These are phyloP conservation scores for Bryum argenteum DNA, from an alignment of 225 moss, liverwort and hornwort species.

Conservation along the genomic window DNA sequence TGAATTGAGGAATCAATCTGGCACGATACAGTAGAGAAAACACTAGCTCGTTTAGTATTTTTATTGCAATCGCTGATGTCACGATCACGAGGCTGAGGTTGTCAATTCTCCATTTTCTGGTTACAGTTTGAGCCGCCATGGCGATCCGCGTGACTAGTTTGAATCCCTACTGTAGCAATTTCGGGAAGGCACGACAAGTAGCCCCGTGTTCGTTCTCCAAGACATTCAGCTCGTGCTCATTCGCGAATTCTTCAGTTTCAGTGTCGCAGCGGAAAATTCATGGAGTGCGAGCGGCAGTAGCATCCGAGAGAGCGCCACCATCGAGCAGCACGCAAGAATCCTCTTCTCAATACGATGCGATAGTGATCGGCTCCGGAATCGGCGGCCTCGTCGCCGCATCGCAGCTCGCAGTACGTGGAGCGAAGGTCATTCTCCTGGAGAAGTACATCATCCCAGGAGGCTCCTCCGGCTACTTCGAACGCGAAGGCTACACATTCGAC, in stretches of 20 bases:
- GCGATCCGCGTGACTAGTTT: constrained; percentile 13
- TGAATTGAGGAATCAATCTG: too few species aligned
- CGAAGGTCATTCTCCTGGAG: constrained; percentile 76
- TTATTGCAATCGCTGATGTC: too few species aligned
- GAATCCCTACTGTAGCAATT: background rate
- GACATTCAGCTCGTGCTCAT: background rate
- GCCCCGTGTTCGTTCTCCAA: background rate
- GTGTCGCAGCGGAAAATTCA: background rate
- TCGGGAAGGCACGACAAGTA: background rate
- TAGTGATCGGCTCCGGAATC: constrained; percentile 91
- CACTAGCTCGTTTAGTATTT: too few species aligned
- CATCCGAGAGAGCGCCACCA: constrained; percentile 29
- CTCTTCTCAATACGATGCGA: constrained; percentile 65
- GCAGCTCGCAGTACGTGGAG: constrained; percentile 77
- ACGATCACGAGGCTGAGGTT: too few species aligned
- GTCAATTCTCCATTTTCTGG: too few species aligned
- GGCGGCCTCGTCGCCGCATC: constrained; percentile 90
- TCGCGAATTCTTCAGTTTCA: background rate
- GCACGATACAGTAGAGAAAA: too few species aligned
- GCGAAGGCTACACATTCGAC: constrained; percentile 89
- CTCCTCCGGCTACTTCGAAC: constrained; percentile 77
- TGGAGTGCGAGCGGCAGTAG: constrained; percentile 39
- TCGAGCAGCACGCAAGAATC: background rate
- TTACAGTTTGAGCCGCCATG: constrained; percentile 14
- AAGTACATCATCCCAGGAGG: constrained; percentile 94